A percentile compares a stretch with the other conserved stretches of the same genome.
These are phyloP conservation scores for Ensete glaucum DNA, from an alignment of 176 grass and related monocot species.

Conservation along the genomic window DNA sequence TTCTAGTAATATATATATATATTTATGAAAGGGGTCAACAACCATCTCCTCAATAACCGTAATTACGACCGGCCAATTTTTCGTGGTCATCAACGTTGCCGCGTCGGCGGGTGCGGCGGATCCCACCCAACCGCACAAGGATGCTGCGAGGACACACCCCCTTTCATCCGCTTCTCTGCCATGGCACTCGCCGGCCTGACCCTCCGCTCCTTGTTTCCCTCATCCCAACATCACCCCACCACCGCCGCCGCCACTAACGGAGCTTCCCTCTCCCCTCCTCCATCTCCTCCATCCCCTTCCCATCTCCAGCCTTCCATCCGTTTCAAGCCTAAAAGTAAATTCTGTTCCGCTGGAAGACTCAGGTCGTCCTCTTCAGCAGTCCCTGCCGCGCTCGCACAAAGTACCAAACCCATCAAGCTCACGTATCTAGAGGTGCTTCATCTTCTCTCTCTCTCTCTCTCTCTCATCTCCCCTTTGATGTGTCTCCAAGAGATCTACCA, in stretches of 20 bases:
- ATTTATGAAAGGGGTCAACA: too few species aligned
- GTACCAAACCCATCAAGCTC: slow-evolving; percentile 5
- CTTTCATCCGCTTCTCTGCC: neutral
- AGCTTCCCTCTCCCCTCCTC: neutral
- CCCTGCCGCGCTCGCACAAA: neutral
- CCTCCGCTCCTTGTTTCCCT: neutral
- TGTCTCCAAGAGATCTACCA: neutral
- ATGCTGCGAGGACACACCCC: neutral
- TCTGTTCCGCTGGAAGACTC: neutral
- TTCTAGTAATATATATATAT: too few species aligned
- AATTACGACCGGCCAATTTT: too few species aligned
- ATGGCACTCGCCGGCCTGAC: neutral
- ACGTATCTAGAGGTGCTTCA: neutral
- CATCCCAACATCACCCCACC: neutral
- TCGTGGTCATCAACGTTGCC: too few species aligned
- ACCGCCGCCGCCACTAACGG: neutral
- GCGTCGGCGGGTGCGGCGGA: too few species aligned
- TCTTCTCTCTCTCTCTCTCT: neutral
- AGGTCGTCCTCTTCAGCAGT: neutral
- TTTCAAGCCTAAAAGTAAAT: neutral
- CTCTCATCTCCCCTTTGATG: neutral
- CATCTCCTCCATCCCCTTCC: neutral
- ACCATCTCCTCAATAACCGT: too few species aligned
- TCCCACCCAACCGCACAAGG: too few species aligned
- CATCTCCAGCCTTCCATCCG: neutral